Percentiles rank a stretch among this genome's conserved stretches.
These are phyloP conservation scores for Botryosphaeria agaves DNA, from an alignment of 2,329 filamentous ascomycete species.

Conservation along the genomic window DNA sequence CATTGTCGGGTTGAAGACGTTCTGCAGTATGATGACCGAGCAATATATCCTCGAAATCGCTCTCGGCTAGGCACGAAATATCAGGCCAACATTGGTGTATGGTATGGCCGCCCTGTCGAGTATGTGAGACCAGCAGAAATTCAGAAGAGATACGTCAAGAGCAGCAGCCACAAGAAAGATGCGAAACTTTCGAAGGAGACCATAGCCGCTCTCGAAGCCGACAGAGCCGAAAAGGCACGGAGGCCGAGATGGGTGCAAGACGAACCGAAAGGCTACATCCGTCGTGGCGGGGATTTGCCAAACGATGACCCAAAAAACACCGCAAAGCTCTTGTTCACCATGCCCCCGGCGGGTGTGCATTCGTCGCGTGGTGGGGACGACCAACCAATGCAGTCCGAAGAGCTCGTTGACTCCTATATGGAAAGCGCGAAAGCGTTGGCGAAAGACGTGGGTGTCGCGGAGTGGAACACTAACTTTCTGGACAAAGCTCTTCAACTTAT, in stretches of 20 bases:
- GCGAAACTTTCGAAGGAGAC: constrained; percentile 65
- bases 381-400: constrained; percentile 25
- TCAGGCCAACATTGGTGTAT: constrained; percentile 70
- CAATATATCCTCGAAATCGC: constrained; percentile 85
- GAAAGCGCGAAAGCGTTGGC: constrained; percentile 46
- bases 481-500: constrained; percentile 68
- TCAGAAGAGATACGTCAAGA: constrained; percentile 57
- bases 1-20: constrained; percentile 93
- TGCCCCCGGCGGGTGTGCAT: constrained; percentile 38
- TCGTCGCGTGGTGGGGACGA: constrained; percentile 28
- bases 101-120: constrained; percentile 76
- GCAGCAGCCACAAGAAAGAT: constrained; percentile 51
- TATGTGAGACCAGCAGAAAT: constrained; percentile 77
- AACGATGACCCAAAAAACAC: constrained; percentile 60
- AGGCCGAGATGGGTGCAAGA: constrained; percentile 90
- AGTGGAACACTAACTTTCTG: constrained; percentile 68
- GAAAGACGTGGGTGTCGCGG: constrained; percentile 50
- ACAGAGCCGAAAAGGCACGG: constrained; percentile 61
- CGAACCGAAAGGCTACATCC: constrained; percentile 70
- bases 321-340: constrained; percentile 60
- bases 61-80: constrained; percentile 82
- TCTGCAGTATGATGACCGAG: constrained; percentile 84
- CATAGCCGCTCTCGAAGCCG: constrained; percentile 60
- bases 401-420: constrained; percentile 64
- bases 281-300: constrained; percentile 63